phyloP scores from a whole-genome alignment of 331 rosid species.

The Ulmus americana region DNA sequence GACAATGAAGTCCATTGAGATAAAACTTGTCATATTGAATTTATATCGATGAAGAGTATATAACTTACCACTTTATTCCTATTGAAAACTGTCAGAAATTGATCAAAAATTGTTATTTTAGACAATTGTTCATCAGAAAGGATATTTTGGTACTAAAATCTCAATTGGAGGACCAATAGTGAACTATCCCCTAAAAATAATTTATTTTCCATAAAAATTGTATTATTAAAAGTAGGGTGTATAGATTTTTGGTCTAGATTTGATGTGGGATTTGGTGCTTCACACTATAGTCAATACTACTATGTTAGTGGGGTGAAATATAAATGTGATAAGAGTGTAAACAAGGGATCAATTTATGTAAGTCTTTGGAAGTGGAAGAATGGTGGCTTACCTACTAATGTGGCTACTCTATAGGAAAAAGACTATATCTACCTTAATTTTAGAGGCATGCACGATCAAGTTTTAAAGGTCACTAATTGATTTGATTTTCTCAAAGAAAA shows the following conservation, averaged over 20 bases:
- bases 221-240: no score
- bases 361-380: slow-evolving; percentile 20
- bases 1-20: no score
- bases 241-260: neutral
- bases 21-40: no score
- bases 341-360: slow-evolving; percentile 3
- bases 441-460: slow-evolving; percentile 3
- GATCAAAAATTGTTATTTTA: no score
- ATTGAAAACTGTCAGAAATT: no score
- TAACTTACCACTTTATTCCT: no score
- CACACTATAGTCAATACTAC: neutral
- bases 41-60: no score
- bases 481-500: neutral
- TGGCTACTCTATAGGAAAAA: slow-evolving; percentile 5
- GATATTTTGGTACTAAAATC: no score
- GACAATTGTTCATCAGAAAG: no score
- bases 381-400: slow-evolving; percentile 14
- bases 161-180: no score
- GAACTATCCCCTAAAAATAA: no score
- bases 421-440: neutral
- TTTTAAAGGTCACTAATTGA: slow-evolving; percentile 1
- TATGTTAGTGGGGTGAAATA: slow-evolving; percentile 3
- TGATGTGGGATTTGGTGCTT: slow-evolving; percentile 9
- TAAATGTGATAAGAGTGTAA: neutral
- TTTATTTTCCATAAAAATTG: no score